phyloP scores from a whole-genome alignment of 2,329 filamentous ascomycete genomes.

The Magnaporthales sp. region DNA sequence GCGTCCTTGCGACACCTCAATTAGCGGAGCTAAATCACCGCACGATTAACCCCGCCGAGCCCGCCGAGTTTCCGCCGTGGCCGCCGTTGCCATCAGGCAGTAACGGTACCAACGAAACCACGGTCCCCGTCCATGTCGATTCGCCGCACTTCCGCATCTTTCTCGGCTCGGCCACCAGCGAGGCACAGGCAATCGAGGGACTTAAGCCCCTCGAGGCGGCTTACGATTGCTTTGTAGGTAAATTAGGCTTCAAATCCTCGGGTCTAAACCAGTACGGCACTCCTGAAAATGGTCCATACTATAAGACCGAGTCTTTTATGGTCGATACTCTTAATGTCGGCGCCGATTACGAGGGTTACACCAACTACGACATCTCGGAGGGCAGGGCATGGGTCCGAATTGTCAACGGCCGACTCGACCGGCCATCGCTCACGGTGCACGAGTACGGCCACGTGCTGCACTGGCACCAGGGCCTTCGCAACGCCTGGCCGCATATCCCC shows the following conservation, averaged over 20 bases:
- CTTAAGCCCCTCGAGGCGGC: constrained; percentile 31
- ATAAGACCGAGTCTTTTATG: constrained; percentile 38
- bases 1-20: neutral
- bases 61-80: neutral
- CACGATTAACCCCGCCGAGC: neutral
- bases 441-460: constrained; percentile 41
- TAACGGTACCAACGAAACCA: neutral
- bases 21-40: neutral
- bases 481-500: constrained; percentile 32
- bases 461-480: constrained; percentile 27
- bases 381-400: constrained; percentile 36
- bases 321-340: constrained; percentile 26
- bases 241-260: constrained; percentile 24
- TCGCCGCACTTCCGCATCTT: neutral
- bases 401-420: constrained; percentile 26
- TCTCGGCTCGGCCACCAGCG: neutral
- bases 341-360: constrained; percentile 26
- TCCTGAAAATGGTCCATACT: constrained; percentile 27
- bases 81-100: neutral
- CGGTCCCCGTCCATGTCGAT: neutral
- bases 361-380: constrained; percentile 26
- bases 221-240: constrained; percentile 25
- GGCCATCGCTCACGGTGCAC: constrained; percentile 33
- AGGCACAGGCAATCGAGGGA: neutral
- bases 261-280: constrained; percentile 20